These are phyloP conservation scores for Yamadazyma sp. DNA, from an alignment of 1,139 yeast species.

Conservation along the genomic window DNA sequence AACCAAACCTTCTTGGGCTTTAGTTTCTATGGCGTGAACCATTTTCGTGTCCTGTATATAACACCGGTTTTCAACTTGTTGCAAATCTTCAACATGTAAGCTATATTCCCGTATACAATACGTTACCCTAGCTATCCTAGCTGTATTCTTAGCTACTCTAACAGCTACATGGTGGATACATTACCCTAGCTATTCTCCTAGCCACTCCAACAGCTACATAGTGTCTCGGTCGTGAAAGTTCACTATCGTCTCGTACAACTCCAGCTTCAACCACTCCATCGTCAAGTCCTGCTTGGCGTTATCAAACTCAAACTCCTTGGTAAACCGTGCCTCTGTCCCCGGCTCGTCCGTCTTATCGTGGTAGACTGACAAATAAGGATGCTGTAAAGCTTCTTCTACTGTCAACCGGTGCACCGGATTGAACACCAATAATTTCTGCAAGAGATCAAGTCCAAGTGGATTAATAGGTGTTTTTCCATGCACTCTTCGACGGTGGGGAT, in stretches of 20 bases:
- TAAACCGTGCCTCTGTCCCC: conserved; percentile 66
- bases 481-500: conserved; percentile 20
- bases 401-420: conserved; percentile 78
- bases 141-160: too few species aligned
- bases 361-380: conserved; percentile 76
- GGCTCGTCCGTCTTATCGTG: conserved; percentile 90
- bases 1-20: too few species aligned
- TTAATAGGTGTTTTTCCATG: conserved; percentile 32
- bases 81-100: too few species aligned
- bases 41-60: too few species aligned
- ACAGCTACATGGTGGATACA: too few species aligned
- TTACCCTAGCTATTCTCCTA: too few species aligned
- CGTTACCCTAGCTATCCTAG: too few species aligned
- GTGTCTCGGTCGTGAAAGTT: too few species aligned
- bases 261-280: conserved; percentile 65
- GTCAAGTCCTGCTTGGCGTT: conserved; percentile 60
- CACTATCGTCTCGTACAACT: conserved; percentile 54
- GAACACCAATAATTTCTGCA: conserved; percentile 73
- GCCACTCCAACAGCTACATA: too few species aligned
- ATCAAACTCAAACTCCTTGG: conserved; percentile 82
- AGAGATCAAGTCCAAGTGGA: conserved; percentile 74
- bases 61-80: too few species aligned
- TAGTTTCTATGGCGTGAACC: too few species aligned
- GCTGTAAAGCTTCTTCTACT: conserved; percentile 77
- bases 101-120: too few species aligned